A percentile compares a stretch with the other conserved stretches of the same genome.
Conservation (phyloP, 2,329 filamentous ascomycete genomes). For the Botrytis deweyae region DNA sequence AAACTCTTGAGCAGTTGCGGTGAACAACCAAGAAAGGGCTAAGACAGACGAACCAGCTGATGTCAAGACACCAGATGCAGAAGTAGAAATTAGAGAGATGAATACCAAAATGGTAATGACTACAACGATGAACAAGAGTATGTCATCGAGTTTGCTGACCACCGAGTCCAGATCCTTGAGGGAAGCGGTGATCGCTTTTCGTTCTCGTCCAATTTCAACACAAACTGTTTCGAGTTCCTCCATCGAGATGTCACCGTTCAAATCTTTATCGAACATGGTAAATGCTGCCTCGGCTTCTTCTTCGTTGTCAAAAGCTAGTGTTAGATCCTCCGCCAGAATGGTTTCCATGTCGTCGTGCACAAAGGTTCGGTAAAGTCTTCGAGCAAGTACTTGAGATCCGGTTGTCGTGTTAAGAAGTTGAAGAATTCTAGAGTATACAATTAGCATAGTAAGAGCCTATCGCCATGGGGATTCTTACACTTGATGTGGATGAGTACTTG, state of each 20-base stretch:
- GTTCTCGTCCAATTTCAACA: conserved; percentile 90
- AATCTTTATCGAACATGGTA: conserved; percentile 89
- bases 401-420: conserved; percentile 70
- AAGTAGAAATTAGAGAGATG: conserved; percentile 83
- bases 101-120: conserved; percentile 83
- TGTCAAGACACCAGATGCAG: conserved; percentile 85
- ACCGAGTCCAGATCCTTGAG: conserved; percentile 94
- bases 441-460: conserved; percentile 22
- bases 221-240: conserved; percentile 91
- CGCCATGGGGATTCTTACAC: conserved; percentile 47
- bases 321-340: conserved; percentile 75
- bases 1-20: conserved; percentile 90
- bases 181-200: conserved; percentile 92
- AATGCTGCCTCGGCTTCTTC: conserved; percentile 91
- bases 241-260: conserved; percentile 95
- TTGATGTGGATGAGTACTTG: conserved; percentile 76
- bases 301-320: conserved; percentile 72
- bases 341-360: conserved; percentile 72
- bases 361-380: conserved; percentile 85
- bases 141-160: conserved; percentile 82
- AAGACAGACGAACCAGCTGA: conserved; percentile 86
- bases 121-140: conserved; percentile 83
- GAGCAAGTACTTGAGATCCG: conserved; percentile 80
- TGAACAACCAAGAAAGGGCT: conserved; percentile 88
- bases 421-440: conserved; percentile 50